These are phyloP conservation scores for Sungouiozyma ichnusensis DNA, from an alignment of 805 yeast species.

Conservation along the genomic window DNA sequence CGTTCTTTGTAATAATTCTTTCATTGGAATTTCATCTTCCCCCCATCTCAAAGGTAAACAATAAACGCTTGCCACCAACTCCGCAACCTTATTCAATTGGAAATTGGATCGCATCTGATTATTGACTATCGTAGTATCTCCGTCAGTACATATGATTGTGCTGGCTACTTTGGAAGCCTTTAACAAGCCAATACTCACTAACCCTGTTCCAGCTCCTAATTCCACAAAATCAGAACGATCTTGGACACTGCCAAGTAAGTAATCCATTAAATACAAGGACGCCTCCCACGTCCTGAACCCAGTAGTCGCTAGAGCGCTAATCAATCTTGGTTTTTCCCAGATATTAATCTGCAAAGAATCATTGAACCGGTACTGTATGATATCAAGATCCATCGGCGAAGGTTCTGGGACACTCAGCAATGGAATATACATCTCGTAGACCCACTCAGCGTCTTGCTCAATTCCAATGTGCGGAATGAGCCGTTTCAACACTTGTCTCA, in stretches of 20 bases:
- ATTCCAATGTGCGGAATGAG: slow-evolving; percentile 26
- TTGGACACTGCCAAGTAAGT: slow-evolving; percentile 8
- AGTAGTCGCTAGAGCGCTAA: slow-evolving; percentile 73
- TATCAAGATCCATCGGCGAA: slow-evolving; percentile 22
- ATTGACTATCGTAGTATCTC: slow-evolving; percentile 21
- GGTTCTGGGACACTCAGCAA: slow-evolving; percentile 20
- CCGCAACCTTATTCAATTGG: slow-evolving; percentile 31
- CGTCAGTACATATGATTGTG: slow-evolving; percentile 23
- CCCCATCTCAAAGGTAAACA: slow-evolving; percentile 54
- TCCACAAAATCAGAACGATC: slow-evolving; percentile 37
- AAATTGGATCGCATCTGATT: slow-evolving; percentile 31
- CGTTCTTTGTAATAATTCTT: slow-evolving; percentile 3
- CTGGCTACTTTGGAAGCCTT: slow-evolving; percentile 1
- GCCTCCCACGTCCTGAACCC: slow-evolving; percentile 95
- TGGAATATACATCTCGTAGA: slow-evolving; percentile 25
- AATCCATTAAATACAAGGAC: slow-evolving; percentile 54
- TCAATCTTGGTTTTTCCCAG: slow-evolving; percentile 50
- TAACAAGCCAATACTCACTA: slow-evolving; percentile 26
- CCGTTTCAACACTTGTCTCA: slow-evolving; percentile 35
- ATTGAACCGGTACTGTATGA: slow-evolving; percentile 25
- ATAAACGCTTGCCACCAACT: slow-evolving; percentile 22
- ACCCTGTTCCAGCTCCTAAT: slow-evolving; percentile 85
- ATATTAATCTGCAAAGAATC: slow-evolving; percentile 26
- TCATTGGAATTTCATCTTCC: slow-evolving; percentile 30
- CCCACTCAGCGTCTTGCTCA: slow-evolving; percentile 18